These are phyloP conservation scores for Trichoderma gamsii DNA, from an alignment of 495 filamentous ascomycete genomes.

Conservation along the genomic window DNA sequence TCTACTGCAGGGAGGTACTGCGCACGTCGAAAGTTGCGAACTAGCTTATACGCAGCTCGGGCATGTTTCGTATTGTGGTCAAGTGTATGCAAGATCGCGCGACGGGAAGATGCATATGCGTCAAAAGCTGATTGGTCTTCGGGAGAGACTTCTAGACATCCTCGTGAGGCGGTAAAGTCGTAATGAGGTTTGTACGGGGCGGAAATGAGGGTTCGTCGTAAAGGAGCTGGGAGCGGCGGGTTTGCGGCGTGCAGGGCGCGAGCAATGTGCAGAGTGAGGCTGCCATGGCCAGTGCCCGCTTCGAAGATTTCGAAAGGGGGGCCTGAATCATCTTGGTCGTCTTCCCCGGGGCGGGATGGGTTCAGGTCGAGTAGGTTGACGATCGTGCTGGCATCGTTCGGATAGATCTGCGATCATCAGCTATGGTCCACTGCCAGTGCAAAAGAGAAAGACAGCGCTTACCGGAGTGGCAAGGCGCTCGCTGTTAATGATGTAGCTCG, in stretches of 20 bases:
- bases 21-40: constrained; percentile 60
- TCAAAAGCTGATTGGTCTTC: neutral
- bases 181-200: constrained; percentile 19
- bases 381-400: constrained; percentile 64
- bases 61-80: constrained; percentile 57
- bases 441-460: neutral
- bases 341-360: constrained; percentile 34
- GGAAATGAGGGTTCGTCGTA: constrained; percentile 14
- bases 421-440: neutral
- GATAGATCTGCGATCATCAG: constrained; percentile 44
- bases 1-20: constrained; percentile 61
- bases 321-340: constrained; percentile 21
- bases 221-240: constrained; percentile 26
- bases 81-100: constrained; percentile 65
- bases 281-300: constrained; percentile 74
- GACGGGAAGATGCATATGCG: constrained; percentile 46
- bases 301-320: constrained; percentile 64
- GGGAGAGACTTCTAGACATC: neutral
- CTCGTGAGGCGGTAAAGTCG: neutral
- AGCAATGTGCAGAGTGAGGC: constrained; percentile 64
- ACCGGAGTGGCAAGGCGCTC: constrained; percentile 6
- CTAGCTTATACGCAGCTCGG: constrained; percentile 51
- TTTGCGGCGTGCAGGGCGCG: constrained; percentile 74
- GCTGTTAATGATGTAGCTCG: constrained; percentile 15
- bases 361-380: constrained; percentile 70